These are phyloP conservation scores for Coniochaeta sp. DNA, from an alignment of 2,329 filamentous ascomycete genomes.

Conservation along the genomic window DNA sequence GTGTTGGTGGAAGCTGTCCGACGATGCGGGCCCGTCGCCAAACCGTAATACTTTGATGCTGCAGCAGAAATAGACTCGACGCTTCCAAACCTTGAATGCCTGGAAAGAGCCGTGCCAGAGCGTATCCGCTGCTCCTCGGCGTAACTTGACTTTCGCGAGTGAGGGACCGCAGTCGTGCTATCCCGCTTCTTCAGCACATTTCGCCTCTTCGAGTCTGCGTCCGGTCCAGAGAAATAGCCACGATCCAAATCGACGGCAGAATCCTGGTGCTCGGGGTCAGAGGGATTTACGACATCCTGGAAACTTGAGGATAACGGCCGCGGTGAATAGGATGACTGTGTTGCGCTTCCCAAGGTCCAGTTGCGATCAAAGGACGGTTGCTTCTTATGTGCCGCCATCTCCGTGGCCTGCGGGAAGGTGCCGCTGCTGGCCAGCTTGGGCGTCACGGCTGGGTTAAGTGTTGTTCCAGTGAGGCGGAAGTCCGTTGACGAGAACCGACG, in stretches of 20 bases:
- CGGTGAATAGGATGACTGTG: slow-evolving; percentile 22
- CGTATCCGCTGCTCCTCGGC: slow-evolving; percentile 65
- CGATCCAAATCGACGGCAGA: slow-evolving; percentile 63
- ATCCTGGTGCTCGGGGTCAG: slow-evolving; percentile 35
- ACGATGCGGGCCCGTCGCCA: slow-evolving; percentile 42
- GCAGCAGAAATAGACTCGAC: slow-evolving; percentile 68
- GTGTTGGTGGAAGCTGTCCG: slow-evolving; percentile 55
- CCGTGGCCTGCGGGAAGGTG: slow-evolving; percentile 31
- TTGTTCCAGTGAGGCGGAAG: slow-evolving; percentile 40
- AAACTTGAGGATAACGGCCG: slow-evolving; percentile 46
- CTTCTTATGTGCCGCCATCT: slow-evolving; percentile 44
- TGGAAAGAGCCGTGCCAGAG: slow-evolving; percentile 57
- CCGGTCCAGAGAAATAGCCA: slow-evolving; percentile 89
- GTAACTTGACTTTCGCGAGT: slow-evolving; percentile 70
- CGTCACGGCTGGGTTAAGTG: slow-evolving; percentile 22
- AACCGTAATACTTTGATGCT: slow-evolving; percentile 63
- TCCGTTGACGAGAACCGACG: slow-evolving; percentile 85
- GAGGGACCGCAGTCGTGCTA: slow-evolving; percentile 36
- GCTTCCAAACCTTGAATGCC: slow-evolving; percentile 74
- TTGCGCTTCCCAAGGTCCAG: slow-evolving; percentile 56
- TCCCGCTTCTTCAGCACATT: slow-evolving; percentile 78
- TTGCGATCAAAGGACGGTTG: slow-evolving; percentile 64
- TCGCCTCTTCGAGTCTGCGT: slow-evolving; percentile 67
- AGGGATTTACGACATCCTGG: slow-evolving; percentile 30
- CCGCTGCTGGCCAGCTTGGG: slow-evolving; percentile 36